These are phyloP conservation scores for Amorphotheca resinae DNA, from an alignment of 495 filamentous ascomycete species.

Conservation along the genomic window DNA sequence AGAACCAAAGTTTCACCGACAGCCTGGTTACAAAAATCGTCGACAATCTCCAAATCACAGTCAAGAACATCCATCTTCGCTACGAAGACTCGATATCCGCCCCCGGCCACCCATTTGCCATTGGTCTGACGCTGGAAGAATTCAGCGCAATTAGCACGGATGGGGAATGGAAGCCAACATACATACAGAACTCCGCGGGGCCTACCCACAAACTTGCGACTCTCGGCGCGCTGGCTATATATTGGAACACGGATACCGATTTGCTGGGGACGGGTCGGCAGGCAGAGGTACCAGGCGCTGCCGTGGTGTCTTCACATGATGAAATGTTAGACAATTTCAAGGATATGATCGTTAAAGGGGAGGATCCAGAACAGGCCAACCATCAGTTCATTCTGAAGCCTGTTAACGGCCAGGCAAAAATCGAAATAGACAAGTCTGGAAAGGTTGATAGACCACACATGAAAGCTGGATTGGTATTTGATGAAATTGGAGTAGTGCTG, in stretches of 20 bases:
- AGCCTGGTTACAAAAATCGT: conserved; percentile 91
- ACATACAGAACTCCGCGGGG: conserved; percentile 71
- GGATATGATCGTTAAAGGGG: conserved; percentile 59
- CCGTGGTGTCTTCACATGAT: conserved; percentile 38
- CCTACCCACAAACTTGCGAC: conserved; percentile 88
- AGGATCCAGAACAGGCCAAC: conserved; percentile 33
- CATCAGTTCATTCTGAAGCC: conserved; percentile 95
- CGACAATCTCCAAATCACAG: conserved; percentile 90
- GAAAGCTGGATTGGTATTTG: conserved; percentile 82
- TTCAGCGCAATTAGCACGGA: conserved; percentile 95
- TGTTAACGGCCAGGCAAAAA: conserved; percentile 79
- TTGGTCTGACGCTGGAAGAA: conserved; percentile 83
- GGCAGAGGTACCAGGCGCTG: conserved; percentile 42
- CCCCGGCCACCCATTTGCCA: conserved; percentile 86
- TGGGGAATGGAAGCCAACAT: conserved; percentile 83
- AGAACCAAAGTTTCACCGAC: conserved; percentile 91
- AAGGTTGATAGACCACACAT: conserved; percentile 70
- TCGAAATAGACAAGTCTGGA: conserved; percentile 87
- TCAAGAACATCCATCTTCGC: conserved; percentile 95
- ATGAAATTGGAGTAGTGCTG: conserved; percentile 89
- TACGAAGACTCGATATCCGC: conserved; percentile 97
- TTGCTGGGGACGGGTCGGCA: conserved; percentile 70
- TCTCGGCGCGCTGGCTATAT: conserved; percentile 75
- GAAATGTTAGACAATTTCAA: conserved; percentile 65
- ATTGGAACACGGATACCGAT: conserved; percentile 91